Evolutionary conservation across 2,329 filamentous ascomycete species (phyloP).

Genomic region (Aurifilum marmelostoma): DNA sequence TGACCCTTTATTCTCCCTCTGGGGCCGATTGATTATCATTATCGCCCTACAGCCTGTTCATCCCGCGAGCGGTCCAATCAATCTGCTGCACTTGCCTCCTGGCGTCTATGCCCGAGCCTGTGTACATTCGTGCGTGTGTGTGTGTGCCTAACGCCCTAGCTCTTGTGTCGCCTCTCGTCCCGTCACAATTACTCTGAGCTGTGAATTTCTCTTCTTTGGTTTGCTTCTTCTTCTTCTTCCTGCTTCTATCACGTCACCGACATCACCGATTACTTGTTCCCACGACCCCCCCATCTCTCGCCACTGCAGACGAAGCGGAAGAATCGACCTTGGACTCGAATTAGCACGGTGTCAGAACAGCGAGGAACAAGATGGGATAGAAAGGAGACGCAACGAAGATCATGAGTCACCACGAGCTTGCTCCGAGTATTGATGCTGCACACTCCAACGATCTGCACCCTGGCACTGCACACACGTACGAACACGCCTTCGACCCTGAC

Average conservation of each 20-base stretch:
- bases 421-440: neutral
- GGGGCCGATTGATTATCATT: neutral
- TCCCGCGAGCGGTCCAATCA: neutral
- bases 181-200: neutral
- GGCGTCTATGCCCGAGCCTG: neutral
- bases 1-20: neutral
- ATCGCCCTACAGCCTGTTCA: neutral
- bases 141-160: neutral
- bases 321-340: neutral
- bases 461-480: constrained; percentile 15
- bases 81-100: neutral
- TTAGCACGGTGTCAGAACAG: neutral
- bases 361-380: neutral
- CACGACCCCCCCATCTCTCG: neutral
- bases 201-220: neutral
- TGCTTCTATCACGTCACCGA: neutral
- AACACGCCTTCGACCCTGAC: constrained; percentile 15
- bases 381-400: neutral
- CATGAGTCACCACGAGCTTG: constrained; percentile 9
- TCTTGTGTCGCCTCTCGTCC: neutral
- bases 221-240: neutral
- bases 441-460: neutral
- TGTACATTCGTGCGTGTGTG: neutral
- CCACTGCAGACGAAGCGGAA: neutral
- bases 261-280: neutral